phyloP scores from a whole-genome alignment of 495 filamentous ascomycete genomes.

The Xylaria cubensis region DNA sequence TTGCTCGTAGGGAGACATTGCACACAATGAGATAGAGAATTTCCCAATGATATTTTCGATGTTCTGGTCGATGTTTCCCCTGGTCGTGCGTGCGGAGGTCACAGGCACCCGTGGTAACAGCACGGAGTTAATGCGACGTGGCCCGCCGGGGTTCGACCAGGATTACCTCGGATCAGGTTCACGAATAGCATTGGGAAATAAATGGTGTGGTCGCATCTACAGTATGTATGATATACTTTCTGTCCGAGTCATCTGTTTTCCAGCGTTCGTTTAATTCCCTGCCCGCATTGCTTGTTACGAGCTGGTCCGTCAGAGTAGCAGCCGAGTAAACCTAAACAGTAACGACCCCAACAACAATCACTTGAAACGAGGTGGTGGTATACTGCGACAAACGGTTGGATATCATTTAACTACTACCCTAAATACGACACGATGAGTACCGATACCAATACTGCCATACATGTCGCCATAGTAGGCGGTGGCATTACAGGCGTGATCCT shows the following conservation, averaged over 20 bases:
- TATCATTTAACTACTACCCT: background rate
- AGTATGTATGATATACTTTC: background rate
- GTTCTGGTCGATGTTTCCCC: background rate
- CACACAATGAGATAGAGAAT: background rate
- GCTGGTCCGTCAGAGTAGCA: background rate
- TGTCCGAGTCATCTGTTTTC: background rate
- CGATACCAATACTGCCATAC: constrained; percentile 28
- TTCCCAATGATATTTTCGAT: background rate
- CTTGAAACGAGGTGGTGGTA: background rate
- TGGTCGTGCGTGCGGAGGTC: background rate
- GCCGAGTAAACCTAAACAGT: background rate
- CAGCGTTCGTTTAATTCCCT: background rate
- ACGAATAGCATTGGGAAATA: background rate
- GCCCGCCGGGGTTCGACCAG: background rate
- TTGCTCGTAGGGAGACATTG: background rate
- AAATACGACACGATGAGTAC: background rate
- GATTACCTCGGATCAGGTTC: background rate
- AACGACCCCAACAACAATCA: background rate
- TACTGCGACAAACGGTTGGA: background rate
- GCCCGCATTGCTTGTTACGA: background rate
- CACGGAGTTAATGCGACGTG: background rate
- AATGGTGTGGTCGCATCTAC: background rate
- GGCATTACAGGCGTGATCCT: constrained; percentile 67
- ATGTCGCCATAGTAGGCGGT: constrained; percentile 65
- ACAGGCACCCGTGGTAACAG: background rate